Evolutionary conservation across 805 yeast genomes (phyloP), one percentile per base, ranked within the genome.

Genomic region (Kazachstania bromeliacearum): DNA sequence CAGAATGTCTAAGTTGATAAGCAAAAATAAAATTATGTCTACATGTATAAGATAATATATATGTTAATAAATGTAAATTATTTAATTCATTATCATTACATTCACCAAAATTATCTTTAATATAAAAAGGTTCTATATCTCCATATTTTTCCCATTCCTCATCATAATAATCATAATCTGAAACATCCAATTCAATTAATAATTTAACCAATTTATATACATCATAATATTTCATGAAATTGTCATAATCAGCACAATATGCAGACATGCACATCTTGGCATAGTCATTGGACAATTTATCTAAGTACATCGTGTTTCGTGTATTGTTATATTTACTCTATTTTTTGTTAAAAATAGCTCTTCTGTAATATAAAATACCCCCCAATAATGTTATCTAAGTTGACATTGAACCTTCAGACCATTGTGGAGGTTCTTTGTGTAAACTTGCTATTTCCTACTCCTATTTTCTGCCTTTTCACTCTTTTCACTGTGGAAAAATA

Each of bases 221-320:
- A 7, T 28, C 14, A 28, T 17, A 28, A 28, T 28, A 28, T 2
- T 17, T 17, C 13, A 28, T 28, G 16, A 28, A 28, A 28, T 18
- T 18, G 2, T 17, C 23, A 12, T 10, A 28, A 28, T 28, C 31
- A 17, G 31, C 31, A 28, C 31, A 28, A 17, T 28, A 28, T 28
- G 31, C 31, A 9, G 31, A 4, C 21, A 28, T 17, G 14, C 31
- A 28, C 31, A 28, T 28, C 18, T 28, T 28, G 10, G 31, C 23
- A 17, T 28, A 28, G 13, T 28, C 22, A 18, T 28, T 28, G 17
- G 31, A 17, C n/a, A 28, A 17, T 1, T 12, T 28, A 12, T 28
- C 31, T 28, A 28, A 28, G 18, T 28, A 28, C 31, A 28, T 28
- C n/a, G n/a, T n/a, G n/a, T n/a, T n/a, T n/a, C n/a, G n/a, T n/a